Evolutionary conservation across 768 basidiomycete genomes (phyloP), one percentile per base, ranked within the genome.

Genomic region (Tylopilus cervinicoccineus): DNA sequence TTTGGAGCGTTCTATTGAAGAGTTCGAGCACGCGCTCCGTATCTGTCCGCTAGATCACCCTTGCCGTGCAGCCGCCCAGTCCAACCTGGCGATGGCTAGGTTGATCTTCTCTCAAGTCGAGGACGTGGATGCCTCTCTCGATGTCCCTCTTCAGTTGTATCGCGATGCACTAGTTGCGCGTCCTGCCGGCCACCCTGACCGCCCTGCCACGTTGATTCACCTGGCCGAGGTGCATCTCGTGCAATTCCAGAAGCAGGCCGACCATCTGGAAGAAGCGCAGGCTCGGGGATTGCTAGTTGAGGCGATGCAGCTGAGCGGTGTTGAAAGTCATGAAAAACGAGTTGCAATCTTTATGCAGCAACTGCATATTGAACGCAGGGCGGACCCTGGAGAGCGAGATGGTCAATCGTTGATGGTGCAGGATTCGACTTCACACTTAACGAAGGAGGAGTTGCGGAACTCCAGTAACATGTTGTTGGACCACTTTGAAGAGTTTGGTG

Each of bases 171-270:
- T n/a, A n/a, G n/a, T n/a, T n/a, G n/a, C n/a, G n/a, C n/a, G n/a
- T n/a, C n/a, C n/a, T n/a, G n/a, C 46, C 48, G 31, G 47, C n/a
- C 43, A 44, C 12, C 27, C 32, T n/a, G 51, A 49, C 28, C 32
- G 47, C 20, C 26, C 38, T 5, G 13, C 20, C 8, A 52, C 47
- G n/a, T n/a, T n/a, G n/a, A n/a, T n/a, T n/a, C n/a, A n/a, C n/a
- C 39, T 52, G 27, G 43, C 47, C 6, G 5, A 3, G 12, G 39
- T 40, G 3, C 11, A 28, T 31, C 29, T 31, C 9, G 11, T 11
- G 5, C 37, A 6, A 12, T 41, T 39, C 4, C n/a, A 7, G 12
- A 34, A 29, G 22, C 20, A n/a, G 26, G 1, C 8, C 22, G 20
- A 45, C 7, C 6, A 31, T 4, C 11, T 14, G 12, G 22, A 45